A percentile compares a stretch with the other conserved stretches of the same genome.
Evolutionary conservation across 441 rosid species (phyloP).

Genomic region (Populus tomentosa): DNA sequence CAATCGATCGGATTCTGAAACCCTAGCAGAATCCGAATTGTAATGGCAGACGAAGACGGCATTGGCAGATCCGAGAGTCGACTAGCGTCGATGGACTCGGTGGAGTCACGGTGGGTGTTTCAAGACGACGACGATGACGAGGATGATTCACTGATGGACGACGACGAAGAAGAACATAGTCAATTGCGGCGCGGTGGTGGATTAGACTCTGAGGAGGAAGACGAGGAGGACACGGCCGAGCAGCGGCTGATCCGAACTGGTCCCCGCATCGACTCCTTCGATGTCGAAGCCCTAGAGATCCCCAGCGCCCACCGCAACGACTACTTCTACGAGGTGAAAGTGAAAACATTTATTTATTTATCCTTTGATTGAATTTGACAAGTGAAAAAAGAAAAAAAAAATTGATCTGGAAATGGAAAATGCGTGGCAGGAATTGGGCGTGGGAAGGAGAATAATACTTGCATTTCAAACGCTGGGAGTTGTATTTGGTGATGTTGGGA

Average conservation of each 20-base stretch:
- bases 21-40: not conserved
- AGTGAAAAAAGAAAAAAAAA: not conserved
- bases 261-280: constrained; percentile 84
- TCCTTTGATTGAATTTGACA: not conserved
- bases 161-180: constrained; percentile 32
- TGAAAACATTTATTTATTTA: not conserved
- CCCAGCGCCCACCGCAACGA: constrained; percentile 73
- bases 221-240: constrained; percentile 54
- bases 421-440: constrained; percentile 58
- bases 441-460: constrained; percentile 70
- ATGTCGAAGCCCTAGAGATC: constrained; percentile 94
- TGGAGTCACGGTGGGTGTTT: constrained; percentile 91
- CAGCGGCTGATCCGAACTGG: constrained; percentile 88
- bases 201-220: constrained; percentile 70
- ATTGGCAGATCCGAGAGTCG: constrained; percentile 41
- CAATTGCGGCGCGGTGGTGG: constrained; percentile 31
- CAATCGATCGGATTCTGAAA: not conserved
- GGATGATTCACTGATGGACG: constrained; percentile 43
- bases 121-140: constrained; percentile 71
- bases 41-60: constrained; percentile 25
- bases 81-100: constrained; percentile 61
- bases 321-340: constrained; percentile 47
- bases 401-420: not conserved
- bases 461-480: constrained; percentile 92
- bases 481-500: constrained; percentile 98